Conservation (phyloP, 352 stramenopile genomes). For the Phytophthora cryptogea region DNA sequence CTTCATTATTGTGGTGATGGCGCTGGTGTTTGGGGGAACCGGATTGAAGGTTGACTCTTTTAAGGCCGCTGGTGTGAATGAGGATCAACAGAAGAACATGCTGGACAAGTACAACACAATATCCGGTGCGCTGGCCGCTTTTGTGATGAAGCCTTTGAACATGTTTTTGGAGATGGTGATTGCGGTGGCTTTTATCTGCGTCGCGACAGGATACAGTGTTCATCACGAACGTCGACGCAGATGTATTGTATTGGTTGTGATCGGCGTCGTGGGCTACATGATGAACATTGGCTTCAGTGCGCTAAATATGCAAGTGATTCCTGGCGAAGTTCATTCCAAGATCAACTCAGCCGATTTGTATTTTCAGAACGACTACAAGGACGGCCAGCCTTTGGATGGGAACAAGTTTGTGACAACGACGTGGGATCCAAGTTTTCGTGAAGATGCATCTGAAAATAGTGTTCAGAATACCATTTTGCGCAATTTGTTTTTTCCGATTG, state of each 20-base stretch:
- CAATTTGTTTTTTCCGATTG: neutral
- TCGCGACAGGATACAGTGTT: conserved; percentile 5
- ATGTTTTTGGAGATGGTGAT: conserved; percentile 4
- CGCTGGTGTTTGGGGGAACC: too few species aligned
- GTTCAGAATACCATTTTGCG: neutral
- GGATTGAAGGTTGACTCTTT: too few species aligned
- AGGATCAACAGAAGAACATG: too few species aligned
- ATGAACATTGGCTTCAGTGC: conserved; percentile 7
- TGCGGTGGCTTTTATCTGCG: neutral
- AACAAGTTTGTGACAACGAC: conserved; percentile 1
- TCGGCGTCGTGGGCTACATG: conserved; percentile 5
- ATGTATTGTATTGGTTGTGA: conserved; percentile 1
- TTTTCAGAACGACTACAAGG: neutral
- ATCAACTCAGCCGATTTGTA: conserved; percentile 1
- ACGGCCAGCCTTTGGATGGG: neutral
- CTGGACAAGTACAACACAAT: too few species aligned
- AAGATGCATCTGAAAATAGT: conserved; percentile 3
- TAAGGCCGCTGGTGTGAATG: too few species aligned
- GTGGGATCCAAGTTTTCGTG: neutral
- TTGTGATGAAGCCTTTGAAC: conserved; percentile 2
- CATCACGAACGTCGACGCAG: conserved; percentile 4
- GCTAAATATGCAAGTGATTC: conserved; percentile 10
- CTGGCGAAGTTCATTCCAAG: neutral
- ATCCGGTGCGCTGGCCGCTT: too few species aligned
- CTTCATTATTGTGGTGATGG: too few species aligned